A percentile compares a stretch with the other conserved stretches of the same genome.
Conservation (phyloP, 2,329 filamentous ascomycete genomes). For the Dothidotthia symphoricarpi region DNA sequence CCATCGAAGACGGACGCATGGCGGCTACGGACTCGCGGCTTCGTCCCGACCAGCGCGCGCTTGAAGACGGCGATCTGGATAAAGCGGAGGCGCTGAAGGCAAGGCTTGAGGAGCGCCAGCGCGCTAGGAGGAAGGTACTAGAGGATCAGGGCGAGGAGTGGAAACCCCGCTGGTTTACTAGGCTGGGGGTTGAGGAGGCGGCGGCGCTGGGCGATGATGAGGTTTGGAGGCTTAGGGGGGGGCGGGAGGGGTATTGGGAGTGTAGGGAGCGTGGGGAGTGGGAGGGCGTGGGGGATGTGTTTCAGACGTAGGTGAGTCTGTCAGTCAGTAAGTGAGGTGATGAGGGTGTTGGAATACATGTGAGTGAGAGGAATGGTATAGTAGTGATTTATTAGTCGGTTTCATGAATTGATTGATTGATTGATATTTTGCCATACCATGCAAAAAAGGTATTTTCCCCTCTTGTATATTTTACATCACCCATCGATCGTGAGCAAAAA, state of each 20-base stretch:
- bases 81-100: conserved; percentile 81
- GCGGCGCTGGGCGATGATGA: conserved; percentile 43
- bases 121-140: conserved; percentile 68
- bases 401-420: no score
- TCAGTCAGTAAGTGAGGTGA: no score
- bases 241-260: conserved; percentile 93
- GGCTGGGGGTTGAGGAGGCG: conserved; percentile 48
- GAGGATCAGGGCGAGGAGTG: conserved; percentile 73
- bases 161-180: conserved; percentile 81
- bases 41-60: conserved; percentile 81
- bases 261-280: conserved; percentile 69
- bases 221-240: conserved; percentile 65
- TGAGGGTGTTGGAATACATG: no score
- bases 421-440: no score
- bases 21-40: conserved; percentile 80
- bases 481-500: no score
- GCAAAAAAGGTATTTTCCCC: no score
- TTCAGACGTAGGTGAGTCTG: conserved; percentile 38
- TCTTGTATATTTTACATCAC: no score
- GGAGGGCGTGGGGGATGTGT: conserved; percentile 58
- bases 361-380: no score
- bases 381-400: no score
- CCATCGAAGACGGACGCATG: conserved; percentile 70
- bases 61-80: conserved; percentile 80
- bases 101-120: conserved; percentile 80